A percentile compares a stretch with the other conserved stretches of the same genome.
Evolutionary conservation across 768 basidiomycete genomes (phyloP).

Genomic region (Cystobasidium ongulense): DNA sequence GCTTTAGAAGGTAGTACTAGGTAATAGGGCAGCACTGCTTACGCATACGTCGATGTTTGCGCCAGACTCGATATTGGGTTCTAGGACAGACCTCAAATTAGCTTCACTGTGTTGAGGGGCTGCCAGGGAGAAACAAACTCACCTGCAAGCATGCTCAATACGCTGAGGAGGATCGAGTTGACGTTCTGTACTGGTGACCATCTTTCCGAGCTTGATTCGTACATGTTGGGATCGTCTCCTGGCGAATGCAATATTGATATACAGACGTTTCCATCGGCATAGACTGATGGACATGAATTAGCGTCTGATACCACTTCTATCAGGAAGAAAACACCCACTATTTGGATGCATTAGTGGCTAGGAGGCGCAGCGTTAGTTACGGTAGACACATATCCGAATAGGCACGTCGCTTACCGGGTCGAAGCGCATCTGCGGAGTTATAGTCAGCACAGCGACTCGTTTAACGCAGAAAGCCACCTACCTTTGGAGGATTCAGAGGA

Average conservation of each 20-base stretch:
- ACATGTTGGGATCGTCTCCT: conserved; percentile 56
- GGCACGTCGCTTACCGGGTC: conserved; percentile 54
- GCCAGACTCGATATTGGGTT: conserved; percentile 94
- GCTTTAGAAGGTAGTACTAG: neutral
- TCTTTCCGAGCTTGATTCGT: conserved; percentile 87
- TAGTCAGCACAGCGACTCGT: neutral
- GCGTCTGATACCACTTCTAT: neutral
- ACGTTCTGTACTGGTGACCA: conserved; percentile 99
- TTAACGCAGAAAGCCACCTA: neutral
- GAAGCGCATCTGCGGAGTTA: conserved; percentile 64
- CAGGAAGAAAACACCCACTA: conserved; percentile 54
- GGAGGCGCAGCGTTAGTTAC: neutral
- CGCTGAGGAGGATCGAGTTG: conserved; percentile 62
- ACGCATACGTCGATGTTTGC: conserved; percentile 62
- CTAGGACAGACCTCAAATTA: conserved; percentile 46
- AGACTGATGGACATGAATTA: conserved; percentile 55
- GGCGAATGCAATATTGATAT: conserved; percentile 95
- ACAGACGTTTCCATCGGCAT: conserved; percentile 91
- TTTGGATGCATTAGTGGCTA: conserved; percentile 92
- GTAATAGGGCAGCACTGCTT: neutral
- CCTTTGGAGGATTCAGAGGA: conserved; percentile 91
- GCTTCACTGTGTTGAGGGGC: neutral
- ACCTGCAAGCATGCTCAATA: conserved; percentile 96
- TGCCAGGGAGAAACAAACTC: neutral
- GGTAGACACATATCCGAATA: neutral